Percentiles rank a stretch among this genome's conserved stretches.
Conservation (phyloP, 352 stramenopile genomes). For the Globisporangium mamillatum region DNA sequence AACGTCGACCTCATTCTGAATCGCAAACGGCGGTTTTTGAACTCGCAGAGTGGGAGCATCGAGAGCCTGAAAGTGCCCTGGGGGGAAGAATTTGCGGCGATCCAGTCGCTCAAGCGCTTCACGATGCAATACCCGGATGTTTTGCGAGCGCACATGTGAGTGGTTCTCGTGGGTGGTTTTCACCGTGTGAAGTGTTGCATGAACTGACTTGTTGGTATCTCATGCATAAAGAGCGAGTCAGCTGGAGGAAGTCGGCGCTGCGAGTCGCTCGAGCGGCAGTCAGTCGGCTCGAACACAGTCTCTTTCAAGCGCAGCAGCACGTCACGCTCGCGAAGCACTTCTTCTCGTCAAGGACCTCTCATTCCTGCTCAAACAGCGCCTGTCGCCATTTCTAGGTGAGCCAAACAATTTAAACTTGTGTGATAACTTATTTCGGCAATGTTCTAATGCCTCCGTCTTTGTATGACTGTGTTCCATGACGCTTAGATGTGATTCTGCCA, state of each 20-base stretch:
- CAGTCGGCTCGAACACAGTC: constrained; percentile 10
- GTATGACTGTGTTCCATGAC: not conserved
- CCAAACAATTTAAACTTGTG: not conserved
- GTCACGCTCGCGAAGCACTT: constrained; percentile 31
- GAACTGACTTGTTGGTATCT: not conserved
- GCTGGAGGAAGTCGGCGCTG: constrained; percentile 22
- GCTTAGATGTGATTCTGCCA: constrained; percentile 43
- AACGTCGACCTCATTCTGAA: constrained; percentile 58
- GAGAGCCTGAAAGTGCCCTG: constrained; percentile 48
- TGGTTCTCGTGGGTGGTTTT: not conserved
- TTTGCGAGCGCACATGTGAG: constrained; percentile 54
- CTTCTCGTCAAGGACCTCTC: constrained; percentile 55
- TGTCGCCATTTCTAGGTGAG: constrained; percentile 49
- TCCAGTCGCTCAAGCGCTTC: constrained; percentile 68
- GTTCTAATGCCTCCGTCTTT: not conserved
- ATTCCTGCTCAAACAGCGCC: constrained; percentile 47
- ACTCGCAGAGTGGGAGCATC: constrained; percentile 33
- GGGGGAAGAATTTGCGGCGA: constrained; percentile 57
- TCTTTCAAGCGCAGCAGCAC: constrained; percentile 10
- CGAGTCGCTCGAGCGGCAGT: constrained; percentile 2
- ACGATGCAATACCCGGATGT: constrained; percentile 46
- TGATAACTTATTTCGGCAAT: not conserved
- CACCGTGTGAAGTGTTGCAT: no score
- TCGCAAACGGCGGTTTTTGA: constrained; percentile 45
- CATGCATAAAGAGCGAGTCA: constrained; percentile 22